Base-by-base conservation (phyloP, 345 rosid species). In the Citrus inodora region DNA sequence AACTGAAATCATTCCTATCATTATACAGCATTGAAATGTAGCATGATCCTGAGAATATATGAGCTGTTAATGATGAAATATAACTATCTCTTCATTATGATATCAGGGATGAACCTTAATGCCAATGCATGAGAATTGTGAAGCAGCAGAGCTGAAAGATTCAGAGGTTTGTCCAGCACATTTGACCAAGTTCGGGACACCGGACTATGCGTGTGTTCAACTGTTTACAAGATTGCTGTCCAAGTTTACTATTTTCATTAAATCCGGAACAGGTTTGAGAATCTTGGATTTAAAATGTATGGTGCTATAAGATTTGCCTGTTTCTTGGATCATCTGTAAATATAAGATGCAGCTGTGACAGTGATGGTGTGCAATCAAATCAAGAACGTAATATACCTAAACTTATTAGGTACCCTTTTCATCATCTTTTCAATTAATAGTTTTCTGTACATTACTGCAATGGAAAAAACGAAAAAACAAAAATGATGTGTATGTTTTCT, bases 121-220 rank as follows among this genome's bases (percentile, higher is more conserved):
- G 40, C 70, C 9, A 72, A 10, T 19, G 33, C 58, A 40, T 14
- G 9, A 51, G 13, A 32, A 19, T 1, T 11, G 58, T 5, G 55
- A 14, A 14, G 73, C 65, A 66, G 73, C 63, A 76, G 65, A 24
- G 53, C 65, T n/a, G 53, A 67, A 76, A 33, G 65, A 17, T 66
- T 67, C 65, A 33, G 73, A 51, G 38, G 46, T 33, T n/a, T 67
- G 27, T 42, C 22, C 19, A 19, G 74, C 42, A 19, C 33, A 64
- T 64, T 64, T 30, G 24, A 37, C 24, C 40, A 65, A 65, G n/a
- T 6, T 33, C 21, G 42, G 42, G 67, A 30, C 21, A 62, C 22
- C 16, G 13, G 19, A 32, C 24, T 33, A 65, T 17, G 42, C 69
- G 21, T 33, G 5, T 4, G 5, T 7, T 35, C 25, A 35, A 21